Evolutionary conservation across 1,284 basidiomycete species (phyloP), one percentile per base, ranked within the genome.

Genomic region (Hypsizygus ulmarius): DNA sequence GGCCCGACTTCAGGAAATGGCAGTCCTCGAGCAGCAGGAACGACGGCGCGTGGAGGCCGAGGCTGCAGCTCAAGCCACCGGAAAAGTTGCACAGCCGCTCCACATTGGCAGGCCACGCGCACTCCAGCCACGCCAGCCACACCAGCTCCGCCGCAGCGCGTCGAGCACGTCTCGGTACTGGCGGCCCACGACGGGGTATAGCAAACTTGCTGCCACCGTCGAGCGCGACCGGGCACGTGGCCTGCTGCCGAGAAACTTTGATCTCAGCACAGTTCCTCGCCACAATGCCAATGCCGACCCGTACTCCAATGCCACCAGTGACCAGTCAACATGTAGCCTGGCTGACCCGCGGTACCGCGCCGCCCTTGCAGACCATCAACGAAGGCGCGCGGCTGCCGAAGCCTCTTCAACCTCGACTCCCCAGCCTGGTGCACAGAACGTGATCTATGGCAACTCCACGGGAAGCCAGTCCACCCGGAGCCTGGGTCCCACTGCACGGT

Each of bases 251-350:
- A 25, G 21, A 7, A 25, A 25, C 19, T n/a, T 12, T 11, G 21
- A 19, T 30, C 36, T 43, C n/a, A 11, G 27, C 4, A 33, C 35
- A 3, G 33, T 40, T 35, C 21, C n/a, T 5, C 34, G 35, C 12
- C 38, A 3, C 32, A 15, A 10, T 15, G 9, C 43, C 9, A 38
- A 40, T 1, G 16, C 15, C 2, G 16, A 37, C 9, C 18, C 44
- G 3, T 61, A 63, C 46, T 34, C 25, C 7, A 57, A 47, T 16
- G 37, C 52, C 5, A 34, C 43, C 30, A 37, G 46, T 2, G 59
- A 51, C 45, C 37, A 58, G 29, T 63, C 60, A 6, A 58, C 58
- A 3, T 51, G 49, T n/a, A 57, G 53, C 18, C 35, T 57, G 19
- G 42, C 49, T 15, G 38, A 32, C 21, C 47, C 44, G n/a, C 49